A percentile compares a stretch with the other conserved stretches of the same genome.
phyloP scores from a whole-genome alignment of 2,329 filamentous ascomycete species.

The Fusarium sp. region DNA sequence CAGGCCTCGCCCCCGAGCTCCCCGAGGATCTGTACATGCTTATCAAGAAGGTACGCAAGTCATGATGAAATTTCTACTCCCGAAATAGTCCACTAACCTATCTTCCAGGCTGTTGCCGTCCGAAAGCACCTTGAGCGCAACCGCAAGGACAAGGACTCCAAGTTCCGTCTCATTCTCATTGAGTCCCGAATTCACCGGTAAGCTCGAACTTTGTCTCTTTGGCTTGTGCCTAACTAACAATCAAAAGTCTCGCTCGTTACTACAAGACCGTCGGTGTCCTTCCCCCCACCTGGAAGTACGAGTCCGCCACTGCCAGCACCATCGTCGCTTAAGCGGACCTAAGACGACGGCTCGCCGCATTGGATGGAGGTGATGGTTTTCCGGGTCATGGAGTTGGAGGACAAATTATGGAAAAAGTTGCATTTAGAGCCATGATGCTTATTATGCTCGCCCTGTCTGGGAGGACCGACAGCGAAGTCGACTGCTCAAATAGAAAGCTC shows the following conservation, averaged over 20 bases:
- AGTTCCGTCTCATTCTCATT: conserved; percentile 99
- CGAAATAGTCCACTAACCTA: background rate
- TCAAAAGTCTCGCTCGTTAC: conserved; percentile 85
- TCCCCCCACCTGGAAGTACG: conserved; percentile 98
- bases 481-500: conserved; percentile 52
- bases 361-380: conserved; percentile 51
- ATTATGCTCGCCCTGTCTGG: conserved; percentile 49
- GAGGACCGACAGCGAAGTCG: conserved; percentile 48
- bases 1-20: conserved; percentile 98
- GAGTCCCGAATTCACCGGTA: conserved; percentile 96
- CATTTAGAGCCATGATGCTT: conserved; percentile 60
- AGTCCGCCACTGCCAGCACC: conserved; percentile 95
- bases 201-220: background rate
- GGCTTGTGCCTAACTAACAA: background rate
- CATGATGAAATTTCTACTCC: background rate
- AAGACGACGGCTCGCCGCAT: conserved; percentile 33
- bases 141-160: conserved; percentile 99
- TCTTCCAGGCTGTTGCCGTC: conserved; percentile 87
- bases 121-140: conserved; percentile 99
- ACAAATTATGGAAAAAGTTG: conserved; percentile 55
- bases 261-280: conserved; percentile 94
- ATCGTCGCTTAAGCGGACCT: conserved; percentile 80
- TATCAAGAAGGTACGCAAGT: conserved; percentile 91
- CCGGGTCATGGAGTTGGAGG: conserved; percentile 59
- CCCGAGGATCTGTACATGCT: conserved; percentile 99